These are phyloP conservation scores for Chlorella sp. DNA, from an alignment of 139 green algal species.

Conservation along the genomic window DNA sequence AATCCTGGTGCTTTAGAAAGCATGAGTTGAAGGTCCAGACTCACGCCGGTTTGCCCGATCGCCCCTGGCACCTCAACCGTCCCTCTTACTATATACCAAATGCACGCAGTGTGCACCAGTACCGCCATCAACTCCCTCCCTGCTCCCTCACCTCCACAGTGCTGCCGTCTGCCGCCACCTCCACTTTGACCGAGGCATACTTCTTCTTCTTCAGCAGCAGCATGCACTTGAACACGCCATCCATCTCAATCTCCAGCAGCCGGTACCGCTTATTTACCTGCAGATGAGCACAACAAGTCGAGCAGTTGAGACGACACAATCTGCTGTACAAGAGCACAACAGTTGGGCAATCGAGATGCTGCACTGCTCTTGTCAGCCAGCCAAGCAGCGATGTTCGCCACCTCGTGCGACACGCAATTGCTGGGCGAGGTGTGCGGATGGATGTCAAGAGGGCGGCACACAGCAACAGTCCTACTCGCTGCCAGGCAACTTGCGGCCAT, in stretches of 20 bases:
- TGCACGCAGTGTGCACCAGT: background rate
- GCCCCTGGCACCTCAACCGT: too few species aligned
- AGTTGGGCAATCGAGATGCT: too few species aligned
- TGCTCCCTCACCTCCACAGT: slow-evolving; percentile 63
- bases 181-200: slow-evolving; percentile 95
- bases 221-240: slow-evolving; percentile 95
- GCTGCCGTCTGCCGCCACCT: slow-evolving; percentile 54
- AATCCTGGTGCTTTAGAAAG: too few species aligned
- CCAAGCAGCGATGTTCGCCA: too few species aligned
- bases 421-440: background rate
- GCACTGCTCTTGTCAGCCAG: too few species aligned
- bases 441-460: background rate
- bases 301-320: background rate
- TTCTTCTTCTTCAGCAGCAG: slow-evolving; percentile 99
- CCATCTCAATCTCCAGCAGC: slow-evolving; percentile 97
- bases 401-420: too few species aligned
- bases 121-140: background rate
- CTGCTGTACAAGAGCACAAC: too few species aligned
- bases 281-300: background rate
- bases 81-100: too few species aligned
- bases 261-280: slow-evolving; percentile 82
- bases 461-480: background rate
- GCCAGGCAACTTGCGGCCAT: too few species aligned
- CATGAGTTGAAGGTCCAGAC: too few species aligned
- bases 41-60: background rate